A percentile compares a stretch with the other conserved stretches of the same genome.
phyloP scores from a whole-genome alignment of 306 rosid species.

The Senna siamea region DNA sequence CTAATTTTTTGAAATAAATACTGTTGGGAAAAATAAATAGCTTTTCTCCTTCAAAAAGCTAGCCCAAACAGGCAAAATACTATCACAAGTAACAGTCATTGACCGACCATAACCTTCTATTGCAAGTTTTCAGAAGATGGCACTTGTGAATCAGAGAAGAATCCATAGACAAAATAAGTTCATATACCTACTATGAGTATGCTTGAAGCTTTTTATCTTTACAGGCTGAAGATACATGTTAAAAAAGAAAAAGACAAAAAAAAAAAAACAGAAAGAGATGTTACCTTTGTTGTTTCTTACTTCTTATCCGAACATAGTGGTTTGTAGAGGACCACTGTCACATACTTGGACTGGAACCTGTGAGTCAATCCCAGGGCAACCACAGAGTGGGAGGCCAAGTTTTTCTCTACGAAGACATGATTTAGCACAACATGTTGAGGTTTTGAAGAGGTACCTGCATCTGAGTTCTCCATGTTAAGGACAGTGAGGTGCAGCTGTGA shows the following conservation, averaged over 20 bases:
- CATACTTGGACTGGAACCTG: constrained; percentile 85
- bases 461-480: constrained; percentile 67
- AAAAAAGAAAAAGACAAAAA: constrained; percentile 4
- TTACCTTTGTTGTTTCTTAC: neutral
- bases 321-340: constrained; percentile 92
- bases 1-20: no score
- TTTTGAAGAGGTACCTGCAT: constrained; percentile 52
- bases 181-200: constrained; percentile 39
- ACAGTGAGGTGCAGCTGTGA: constrained; percentile 77
- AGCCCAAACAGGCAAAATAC: no score
- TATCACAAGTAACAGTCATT: neutral
- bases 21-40: no score
- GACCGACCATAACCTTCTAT: neutral
- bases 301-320: constrained; percentile 48
- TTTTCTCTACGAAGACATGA: constrained; percentile 79
- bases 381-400: constrained; percentile 76
- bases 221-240: constrained; percentile 55
- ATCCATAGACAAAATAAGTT: constrained; percentile 40
- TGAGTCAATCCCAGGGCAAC: constrained; percentile 91
- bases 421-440: constrained; percentile 92
- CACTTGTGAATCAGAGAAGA: neutral
- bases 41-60: no score
- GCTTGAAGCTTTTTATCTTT: constrained; percentile 46
- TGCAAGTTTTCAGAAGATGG: neutral
- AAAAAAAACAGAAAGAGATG: neutral